Percentiles rank a stretch among this genome's conserved stretches.
Evolutionary conservation across 768 basidiomycete species (phyloP).

Genomic region (Amanita molliuscula): DNA sequence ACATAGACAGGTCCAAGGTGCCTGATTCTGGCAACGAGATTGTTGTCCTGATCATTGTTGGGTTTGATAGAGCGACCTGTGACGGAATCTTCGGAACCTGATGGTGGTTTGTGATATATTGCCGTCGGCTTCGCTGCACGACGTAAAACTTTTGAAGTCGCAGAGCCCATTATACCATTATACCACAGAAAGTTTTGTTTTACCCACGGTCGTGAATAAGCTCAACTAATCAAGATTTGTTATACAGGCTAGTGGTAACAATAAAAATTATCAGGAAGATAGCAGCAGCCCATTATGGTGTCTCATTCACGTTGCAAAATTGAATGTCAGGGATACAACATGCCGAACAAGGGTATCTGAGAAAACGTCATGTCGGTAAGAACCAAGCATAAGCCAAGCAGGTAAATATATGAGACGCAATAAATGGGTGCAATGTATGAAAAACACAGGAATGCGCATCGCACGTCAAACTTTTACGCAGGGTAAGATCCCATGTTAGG

Average conservation of each 20-base stretch:
- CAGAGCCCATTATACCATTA: not conserved
- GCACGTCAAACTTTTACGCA: slow-evolving; percentile 29
- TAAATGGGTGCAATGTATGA: slow-evolving; percentile 23
- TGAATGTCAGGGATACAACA: slow-evolving; percentile 1
- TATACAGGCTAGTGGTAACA: slow-evolving; percentile 2
- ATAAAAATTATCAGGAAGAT: slow-evolving; percentile 1
- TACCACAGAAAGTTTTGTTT: not conserved
- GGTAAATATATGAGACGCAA: slow-evolving; percentile 15
- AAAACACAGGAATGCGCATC: slow-evolving; percentile 20
- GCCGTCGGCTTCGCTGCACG: not conserved
- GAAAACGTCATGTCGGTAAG: slow-evolving; percentile 19
- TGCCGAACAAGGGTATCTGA: slow-evolving; percentile 23
- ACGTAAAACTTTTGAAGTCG: not conserved
- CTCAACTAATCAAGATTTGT: slow-evolving; percentile 2
- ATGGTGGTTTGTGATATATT: not conserved
- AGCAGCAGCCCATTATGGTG: not conserved
- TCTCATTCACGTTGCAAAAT: slow-evolving; percentile 1
- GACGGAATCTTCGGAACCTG: not conserved
- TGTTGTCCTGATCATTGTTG: slow-evolving; percentile 57
- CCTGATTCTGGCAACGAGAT: slow-evolving; percentile 56
- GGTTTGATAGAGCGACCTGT: slow-evolving; percentile 26
- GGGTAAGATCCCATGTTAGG: slow-evolving; percentile 75
- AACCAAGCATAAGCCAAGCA: slow-evolving; percentile 26
- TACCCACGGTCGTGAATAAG: not conserved
- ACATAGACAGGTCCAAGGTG: slow-evolving; percentile 61